These are phyloP conservation scores for Strobilomyces confusus DNA, from an alignment of 768 basidiomycete genomes.

Conservation along the genomic window DNA sequence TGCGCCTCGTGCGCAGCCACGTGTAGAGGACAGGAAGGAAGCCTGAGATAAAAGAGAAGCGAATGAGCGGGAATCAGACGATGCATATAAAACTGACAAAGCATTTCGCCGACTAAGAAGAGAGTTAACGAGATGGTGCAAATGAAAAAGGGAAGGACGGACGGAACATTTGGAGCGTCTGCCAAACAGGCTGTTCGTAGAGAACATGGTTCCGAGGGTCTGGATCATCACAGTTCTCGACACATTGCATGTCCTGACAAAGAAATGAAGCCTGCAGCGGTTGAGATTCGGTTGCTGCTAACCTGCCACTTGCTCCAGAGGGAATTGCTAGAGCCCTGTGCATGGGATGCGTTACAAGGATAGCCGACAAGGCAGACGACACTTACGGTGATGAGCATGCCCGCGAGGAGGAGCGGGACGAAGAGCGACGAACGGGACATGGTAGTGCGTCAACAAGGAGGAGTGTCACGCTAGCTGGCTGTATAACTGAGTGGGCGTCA, in stretches of 20 bases:
- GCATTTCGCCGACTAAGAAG: slow-evolving; percentile 83
- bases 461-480: slow-evolving; percentile 5
- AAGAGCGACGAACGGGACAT: slow-evolving; percentile 65
- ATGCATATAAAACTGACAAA: slow-evolving; percentile 54
- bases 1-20: slow-evolving; percentile 49
- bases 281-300: slow-evolving; percentile 12
- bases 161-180: slow-evolving; percentile 89
- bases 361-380: no score
- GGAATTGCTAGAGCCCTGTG: slow-evolving; percentile 74
- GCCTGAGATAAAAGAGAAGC: slow-evolving; percentile 43
- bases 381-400: slow-evolving; percentile 87
- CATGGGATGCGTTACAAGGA: slow-evolving; percentile 1
- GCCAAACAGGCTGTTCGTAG: slow-evolving; percentile 95
- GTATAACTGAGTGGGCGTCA: slow-evolving; percentile 4
- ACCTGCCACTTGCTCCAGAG: slow-evolving; percentile 85
- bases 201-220: slow-evolving; percentile 60
- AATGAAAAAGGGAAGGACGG: slow-evolving; percentile 32
- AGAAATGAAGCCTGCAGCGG: slow-evolving; percentile 1
- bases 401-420: slow-evolving; percentile 77
- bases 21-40: slow-evolving; percentile 81
- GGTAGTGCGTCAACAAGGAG: slow-evolving; percentile 1
- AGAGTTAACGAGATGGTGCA: slow-evolving; percentile 31
- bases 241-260: slow-evolving; percentile 92
- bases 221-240: slow-evolving; percentile 79
- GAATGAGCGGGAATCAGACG: slow-evolving; percentile 15